Percentiles rank a stretch among this genome's conserved stretches.
Conservation (phyloP, 371 early-diverging fungal species). For the Mucor plumbeus region DNA sequence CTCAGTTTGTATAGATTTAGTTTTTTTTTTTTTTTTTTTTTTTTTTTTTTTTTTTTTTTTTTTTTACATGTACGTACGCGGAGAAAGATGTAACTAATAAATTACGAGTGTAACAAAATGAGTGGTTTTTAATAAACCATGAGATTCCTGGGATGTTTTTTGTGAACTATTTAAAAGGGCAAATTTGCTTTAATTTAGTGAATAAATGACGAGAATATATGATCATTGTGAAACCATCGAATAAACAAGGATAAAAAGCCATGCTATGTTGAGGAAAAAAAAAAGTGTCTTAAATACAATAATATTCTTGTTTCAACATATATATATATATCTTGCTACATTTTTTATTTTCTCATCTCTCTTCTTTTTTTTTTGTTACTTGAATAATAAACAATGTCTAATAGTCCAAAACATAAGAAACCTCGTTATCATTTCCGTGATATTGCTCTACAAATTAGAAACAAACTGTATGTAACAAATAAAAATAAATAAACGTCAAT, state of each 20-base stretch:
- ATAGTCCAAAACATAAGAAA: neutral
- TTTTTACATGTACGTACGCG: no score
- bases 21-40: no score
- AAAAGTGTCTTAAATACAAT: no score
- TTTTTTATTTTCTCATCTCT: neutral
- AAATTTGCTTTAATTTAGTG: neutral
- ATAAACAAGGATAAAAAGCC: neutral
- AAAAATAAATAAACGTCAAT: neutral
- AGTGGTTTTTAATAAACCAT: neutral
- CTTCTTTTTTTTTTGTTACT: neutral
- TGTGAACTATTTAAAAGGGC: neutral
- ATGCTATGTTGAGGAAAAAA: neutral
- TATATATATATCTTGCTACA: neutral
- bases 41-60: no score
- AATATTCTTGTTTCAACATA: no score
- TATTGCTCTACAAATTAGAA: slow-evolving; percentile 22
- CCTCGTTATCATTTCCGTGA: slow-evolving; percentile 29
- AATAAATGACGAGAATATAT: neutral
- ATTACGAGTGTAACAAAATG: no score
- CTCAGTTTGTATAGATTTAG: no score
- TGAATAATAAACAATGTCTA: neutral
- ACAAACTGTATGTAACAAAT: slow-evolving; percentile 20
- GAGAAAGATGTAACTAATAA: no score
- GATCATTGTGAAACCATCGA: slow-evolving; percentile 1
- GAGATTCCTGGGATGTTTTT: neutral